Conservation (phyloP, 495 filamentous ascomycete species). For the Penicillium herquei region DNA sequence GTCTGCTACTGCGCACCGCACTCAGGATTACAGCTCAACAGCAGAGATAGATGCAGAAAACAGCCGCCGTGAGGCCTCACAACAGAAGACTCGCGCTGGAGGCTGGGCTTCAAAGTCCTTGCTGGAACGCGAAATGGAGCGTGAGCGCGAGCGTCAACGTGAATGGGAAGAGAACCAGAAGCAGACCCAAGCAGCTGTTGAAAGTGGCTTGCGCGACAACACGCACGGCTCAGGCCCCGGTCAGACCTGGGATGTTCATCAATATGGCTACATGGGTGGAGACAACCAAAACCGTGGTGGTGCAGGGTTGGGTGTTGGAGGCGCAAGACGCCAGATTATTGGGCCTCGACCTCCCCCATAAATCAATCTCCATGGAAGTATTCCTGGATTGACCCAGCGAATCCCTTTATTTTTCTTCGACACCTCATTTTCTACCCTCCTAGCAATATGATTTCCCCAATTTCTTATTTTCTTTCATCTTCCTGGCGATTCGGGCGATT, state of each 20-base stretch:
- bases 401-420: neutral
- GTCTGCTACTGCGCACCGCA: slow-evolving; percentile 39
- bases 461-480: neutral
- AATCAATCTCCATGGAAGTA: neutral
- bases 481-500: slow-evolving; percentile 14
- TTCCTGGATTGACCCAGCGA: neutral
- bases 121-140: slow-evolving; percentile 93
- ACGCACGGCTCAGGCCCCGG: slow-evolving; percentile 55
- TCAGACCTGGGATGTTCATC: slow-evolving; percentile 77
- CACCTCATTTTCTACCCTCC: neutral
- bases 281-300: slow-evolving; percentile 76
- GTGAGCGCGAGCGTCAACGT: slow-evolving; percentile 84
- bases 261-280: slow-evolving; percentile 84
- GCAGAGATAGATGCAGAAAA: slow-evolving; percentile 70
- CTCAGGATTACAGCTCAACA: slow-evolving; percentile 57
- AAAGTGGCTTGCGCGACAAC: slow-evolving; percentile 24
- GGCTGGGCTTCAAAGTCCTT: slow-evolving; percentile 80
- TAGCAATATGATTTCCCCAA: neutral
- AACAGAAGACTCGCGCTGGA: slow-evolving; percentile 68
- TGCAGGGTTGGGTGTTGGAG: slow-evolving; percentile 66
- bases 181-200: slow-evolving; percentile 56
- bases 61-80: slow-evolving; percentile 59
- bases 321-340: slow-evolving; percentile 74
- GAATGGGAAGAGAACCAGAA: slow-evolving; percentile 96
- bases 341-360: slow-evolving; percentile 67